These are phyloP conservation scores for Aspergillus tamarii DNA, from an alignment of 2,329 filamentous ascomycete species.

Conservation along the genomic window DNA sequence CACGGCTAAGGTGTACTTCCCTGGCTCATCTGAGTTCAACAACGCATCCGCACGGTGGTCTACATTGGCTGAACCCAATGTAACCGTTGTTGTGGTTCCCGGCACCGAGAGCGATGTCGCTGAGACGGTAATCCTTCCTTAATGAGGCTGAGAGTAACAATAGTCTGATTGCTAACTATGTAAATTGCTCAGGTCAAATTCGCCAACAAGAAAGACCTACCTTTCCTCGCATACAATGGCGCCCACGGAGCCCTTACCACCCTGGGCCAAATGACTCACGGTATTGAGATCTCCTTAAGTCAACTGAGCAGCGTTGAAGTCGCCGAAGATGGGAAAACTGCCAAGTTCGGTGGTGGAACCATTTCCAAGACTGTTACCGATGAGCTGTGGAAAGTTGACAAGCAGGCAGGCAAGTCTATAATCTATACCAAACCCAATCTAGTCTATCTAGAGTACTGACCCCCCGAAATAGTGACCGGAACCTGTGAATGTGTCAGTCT, in stretches of 20 bases:
- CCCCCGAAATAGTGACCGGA: slow-evolving; percentile 45
- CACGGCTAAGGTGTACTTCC: slow-evolving; percentile 47
- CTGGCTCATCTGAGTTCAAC: slow-evolving; percentile 45
- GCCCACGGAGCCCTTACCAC: slow-evolving; percentile 57
- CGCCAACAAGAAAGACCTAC: slow-evolving; percentile 51
- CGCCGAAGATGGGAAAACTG: slow-evolving; percentile 48
- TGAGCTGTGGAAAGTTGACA: slow-evolving; percentile 54
- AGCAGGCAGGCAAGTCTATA: slow-evolving; percentile 42
- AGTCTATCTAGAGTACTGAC: not conserved
- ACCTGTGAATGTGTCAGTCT: slow-evolving; percentile 57
- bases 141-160: not conserved
- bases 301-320: slow-evolving; percentile 48
- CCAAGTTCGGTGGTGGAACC: slow-evolving; percentile 53
- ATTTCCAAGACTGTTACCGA: slow-evolving; percentile 52
- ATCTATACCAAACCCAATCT: too few species aligned
- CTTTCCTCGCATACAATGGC: slow-evolving; percentile 59
- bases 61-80: slow-evolving; percentile 44
- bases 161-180: not conserved
- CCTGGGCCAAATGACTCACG: slow-evolving; percentile 52
- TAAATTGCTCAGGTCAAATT: slow-evolving; percentile 47
- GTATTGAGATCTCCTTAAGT: slow-evolving; percentile 55
- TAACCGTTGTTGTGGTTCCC: slow-evolving; percentile 53
- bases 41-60: slow-evolving; percentile 52
- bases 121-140: slow-evolving; percentile 43
- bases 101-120: slow-evolving; percentile 54